These are phyloP conservation scores for Epichloe bromicola DNA, from an alignment of 2,329 filamentous ascomycete genomes.

Conservation along the genomic window DNA sequence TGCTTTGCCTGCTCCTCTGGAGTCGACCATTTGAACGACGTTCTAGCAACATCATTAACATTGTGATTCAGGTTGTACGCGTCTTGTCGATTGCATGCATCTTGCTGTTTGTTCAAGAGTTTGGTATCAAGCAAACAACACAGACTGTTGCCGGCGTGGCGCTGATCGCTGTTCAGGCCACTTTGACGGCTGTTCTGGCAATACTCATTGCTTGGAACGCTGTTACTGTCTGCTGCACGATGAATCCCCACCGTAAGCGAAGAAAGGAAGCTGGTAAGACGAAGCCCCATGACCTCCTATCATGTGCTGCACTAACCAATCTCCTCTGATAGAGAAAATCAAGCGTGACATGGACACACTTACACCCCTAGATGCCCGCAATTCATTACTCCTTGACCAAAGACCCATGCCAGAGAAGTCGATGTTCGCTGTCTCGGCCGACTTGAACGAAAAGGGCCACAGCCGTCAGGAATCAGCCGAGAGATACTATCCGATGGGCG, in stretches of 20 bases:
- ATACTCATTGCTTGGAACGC: slow-evolving; percentile 85
- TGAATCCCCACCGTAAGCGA: slow-evolving; percentile 81
- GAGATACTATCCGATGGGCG: slow-evolving; percentile 15
- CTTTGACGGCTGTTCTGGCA: slow-evolving; percentile 68
- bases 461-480: slow-evolving; percentile 21
- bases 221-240: slow-evolving; percentile 65
- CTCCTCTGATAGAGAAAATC: slow-evolving; percentile 48
- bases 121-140: slow-evolving; percentile 79
- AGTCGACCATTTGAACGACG: slow-evolving; percentile 74
- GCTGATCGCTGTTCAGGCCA: slow-evolving; percentile 80
- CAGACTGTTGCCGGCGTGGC: slow-evolving; percentile 91
- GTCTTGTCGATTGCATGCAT: slow-evolving; percentile 82
- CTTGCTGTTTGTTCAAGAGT: slow-evolving; percentile 84
- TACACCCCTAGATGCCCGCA: slow-evolving; percentile 75
- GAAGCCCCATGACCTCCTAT: slow-evolving; percentile 8
- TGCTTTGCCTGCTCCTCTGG: slow-evolving; percentile 73
- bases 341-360: slow-evolving; percentile 68
- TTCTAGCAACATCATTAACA: slow-evolving; percentile 86
- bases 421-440: slow-evolving; percentile 30
- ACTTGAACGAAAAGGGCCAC: slow-evolving; percentile 22
- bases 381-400: slow-evolving; percentile 65
- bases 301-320: slow-evolving; percentile 10
- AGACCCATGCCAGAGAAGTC: slow-evolving; percentile 22
- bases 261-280: slow-evolving; percentile 79
- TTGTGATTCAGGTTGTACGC: slow-evolving; percentile 77